Conservation (phyloP, 176 grass and related monocot species). For the Oryza rufipogon region DNA sequence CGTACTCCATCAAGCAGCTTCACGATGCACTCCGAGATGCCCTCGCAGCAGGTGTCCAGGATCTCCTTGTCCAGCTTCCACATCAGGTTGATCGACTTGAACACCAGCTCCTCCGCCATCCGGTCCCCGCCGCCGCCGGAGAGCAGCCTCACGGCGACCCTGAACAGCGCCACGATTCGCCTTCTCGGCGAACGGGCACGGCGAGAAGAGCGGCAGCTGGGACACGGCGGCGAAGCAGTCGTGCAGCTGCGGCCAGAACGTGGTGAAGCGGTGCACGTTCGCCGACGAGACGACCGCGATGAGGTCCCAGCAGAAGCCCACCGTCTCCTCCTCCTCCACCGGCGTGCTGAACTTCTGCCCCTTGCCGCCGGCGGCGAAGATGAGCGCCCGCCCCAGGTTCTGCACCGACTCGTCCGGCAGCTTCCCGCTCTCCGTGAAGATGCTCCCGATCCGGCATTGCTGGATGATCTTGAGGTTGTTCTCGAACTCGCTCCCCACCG, state of each 20-base stretch:
- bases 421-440: slow-evolving; percentile 80
- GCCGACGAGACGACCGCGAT: slow-evolving; percentile 43
- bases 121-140: slow-evolving; percentile 36
- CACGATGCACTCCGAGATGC: slow-evolving; percentile 58
- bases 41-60: slow-evolving; percentile 78
- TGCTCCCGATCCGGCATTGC: slow-evolving; percentile 82
- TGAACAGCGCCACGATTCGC: slow-evolving; percentile 76
- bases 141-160: slow-evolving; percentile 60
- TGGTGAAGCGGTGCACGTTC: slow-evolving; percentile 68
- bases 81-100: slow-evolving; percentile 71
- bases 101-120: slow-evolving; percentile 70
- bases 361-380: slow-evolving; percentile 76
- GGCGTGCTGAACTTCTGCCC: slow-evolving; percentile 95
- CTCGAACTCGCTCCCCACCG: slow-evolving; percentile 73
- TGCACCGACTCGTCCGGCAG: slow-evolving; percentile 84
- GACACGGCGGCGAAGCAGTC: slow-evolving; percentile 77
- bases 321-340: slow-evolving; percentile 86
- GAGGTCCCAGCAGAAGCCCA: slow-evolving; percentile 92
- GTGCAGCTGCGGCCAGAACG: slow-evolving; percentile 75
- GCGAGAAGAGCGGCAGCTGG: slow-evolving; percentile 78
- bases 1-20: slow-evolving; percentile 62
- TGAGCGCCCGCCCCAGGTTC: slow-evolving; percentile 71
- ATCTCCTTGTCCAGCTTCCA: slow-evolving; percentile 95
- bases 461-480: slow-evolving; percentile 89
- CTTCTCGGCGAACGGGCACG: slow-evolving; percentile 91